phyloP scores from a whole-genome alignment of 306 rosid genomes.

The Casuarina cunninghamiana region DNA sequence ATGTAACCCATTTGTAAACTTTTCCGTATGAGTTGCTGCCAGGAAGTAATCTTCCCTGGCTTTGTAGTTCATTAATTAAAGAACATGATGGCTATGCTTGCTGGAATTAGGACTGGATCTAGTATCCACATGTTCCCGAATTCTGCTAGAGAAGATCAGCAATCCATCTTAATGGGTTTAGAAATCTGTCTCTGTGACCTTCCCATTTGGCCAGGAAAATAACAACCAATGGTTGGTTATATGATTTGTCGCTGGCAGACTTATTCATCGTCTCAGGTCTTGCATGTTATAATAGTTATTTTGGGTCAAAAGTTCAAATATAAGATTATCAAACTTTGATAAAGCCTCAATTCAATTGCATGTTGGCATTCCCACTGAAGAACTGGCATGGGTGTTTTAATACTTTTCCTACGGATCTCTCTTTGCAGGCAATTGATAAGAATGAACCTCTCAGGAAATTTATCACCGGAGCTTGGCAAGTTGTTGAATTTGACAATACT shows the following conservation, averaged over 20 bases:
- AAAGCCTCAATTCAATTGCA: constrained; percentile 2
- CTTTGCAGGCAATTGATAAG: constrained; percentile 67
- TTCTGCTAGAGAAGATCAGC: constrained; percentile 8
- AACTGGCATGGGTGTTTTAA: constrained; percentile 6
- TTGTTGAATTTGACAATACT: constrained; percentile 54
- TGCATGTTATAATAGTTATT: neutral
- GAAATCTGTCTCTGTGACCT: constrained; percentile 16
- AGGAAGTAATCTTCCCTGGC: constrained; percentile 3
- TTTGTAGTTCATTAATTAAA: constrained; percentile 4
- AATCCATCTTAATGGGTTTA: constrained; percentile 1
- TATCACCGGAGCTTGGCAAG: constrained; percentile 79
- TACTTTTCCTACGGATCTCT: constrained; percentile 16
- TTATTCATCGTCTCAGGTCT: neutral
- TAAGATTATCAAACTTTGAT: constrained; percentile 17
- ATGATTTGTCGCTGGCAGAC: neutral
- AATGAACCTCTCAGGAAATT: constrained; percentile 60
- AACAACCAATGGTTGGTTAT: neutral
- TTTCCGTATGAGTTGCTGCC: neutral
- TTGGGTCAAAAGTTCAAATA: neutral
- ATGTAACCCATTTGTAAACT: neutral
- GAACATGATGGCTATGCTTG: constrained; percentile 8
- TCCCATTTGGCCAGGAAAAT: constrained; percentile 9
- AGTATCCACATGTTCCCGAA: neutral
- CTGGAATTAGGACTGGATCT: neutral
- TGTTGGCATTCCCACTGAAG: constrained; percentile 14